Evolutionary conservation across 257 asterid species (phyloP).

Genomic region (Nicotiana paniculata): DNA sequence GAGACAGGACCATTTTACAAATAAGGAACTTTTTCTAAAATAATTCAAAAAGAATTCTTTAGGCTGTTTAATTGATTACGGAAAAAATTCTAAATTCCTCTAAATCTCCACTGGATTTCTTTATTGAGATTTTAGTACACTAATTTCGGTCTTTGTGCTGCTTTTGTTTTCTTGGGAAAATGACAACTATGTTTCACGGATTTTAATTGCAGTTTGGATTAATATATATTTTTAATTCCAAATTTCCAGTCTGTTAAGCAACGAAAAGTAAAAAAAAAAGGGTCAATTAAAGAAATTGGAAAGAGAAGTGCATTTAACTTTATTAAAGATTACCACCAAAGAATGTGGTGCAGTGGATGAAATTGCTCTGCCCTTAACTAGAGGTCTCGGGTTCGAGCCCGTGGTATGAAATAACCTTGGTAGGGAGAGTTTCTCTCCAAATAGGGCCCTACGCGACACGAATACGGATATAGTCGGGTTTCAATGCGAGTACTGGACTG

Average conservation of each 20-base stretch:
- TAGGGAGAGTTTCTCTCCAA: too few species aligned
- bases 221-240: not conserved
- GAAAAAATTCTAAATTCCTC: not conserved
- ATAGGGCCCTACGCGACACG: too few species aligned
- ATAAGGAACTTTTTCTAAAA: not conserved
- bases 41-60: not conserved
- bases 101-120: not conserved
- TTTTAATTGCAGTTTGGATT: not conserved
- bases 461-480: too few species aligned
- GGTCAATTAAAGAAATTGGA: not conserved
- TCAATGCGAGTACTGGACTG: too few species aligned
- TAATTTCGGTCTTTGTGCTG: not conserved
- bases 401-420: too few species aligned
- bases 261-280: not conserved
- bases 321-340: not conserved
- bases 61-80: not conserved
- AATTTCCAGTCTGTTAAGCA: slow-evolving; percentile 2
- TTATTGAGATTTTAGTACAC: not conserved
- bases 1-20: not conserved
- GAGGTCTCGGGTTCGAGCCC: too few species aligned
- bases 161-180: not conserved
- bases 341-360: too few species aligned
- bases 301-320: not conserved
- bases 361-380: too few species aligned
- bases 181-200: not conserved